Percentiles rank a stretch among this genome's conserved stretches.
These are phyloP conservation scores for Fusarium xylarioides DNA, from an alignment of 2,329 filamentous ascomycete genomes.

Conservation along the genomic window DNA sequence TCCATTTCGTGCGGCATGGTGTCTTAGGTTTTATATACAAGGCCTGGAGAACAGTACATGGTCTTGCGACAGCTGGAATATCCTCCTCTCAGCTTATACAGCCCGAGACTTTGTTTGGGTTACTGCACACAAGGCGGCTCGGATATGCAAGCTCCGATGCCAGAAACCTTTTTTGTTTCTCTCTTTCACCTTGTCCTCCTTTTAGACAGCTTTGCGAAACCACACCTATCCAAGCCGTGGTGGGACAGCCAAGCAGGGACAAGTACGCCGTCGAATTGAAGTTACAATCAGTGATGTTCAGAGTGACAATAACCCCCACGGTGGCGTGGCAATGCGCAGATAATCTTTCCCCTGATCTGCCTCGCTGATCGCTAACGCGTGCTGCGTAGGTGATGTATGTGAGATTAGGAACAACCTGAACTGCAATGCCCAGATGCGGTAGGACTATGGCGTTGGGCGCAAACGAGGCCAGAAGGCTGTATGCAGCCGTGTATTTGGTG, in stretches of 20 bases:
- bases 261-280: conserved; percentile 36
- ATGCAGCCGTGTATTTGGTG: conserved; percentile 39
- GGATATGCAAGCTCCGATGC: conserved; percentile 46
- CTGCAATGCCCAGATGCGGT: conserved; percentile 29
- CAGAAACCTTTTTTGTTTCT: conserved; percentile 32
- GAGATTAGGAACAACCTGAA: conserved; percentile 11
- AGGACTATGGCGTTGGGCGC: conserved; percentile 37
- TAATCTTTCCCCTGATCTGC: conserved; percentile 23
- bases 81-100: conserved; percentile 37
- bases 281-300: conserved; percentile 24
- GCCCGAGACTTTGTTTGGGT: conserved; percentile 23
- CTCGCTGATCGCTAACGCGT: conserved; percentile 24
- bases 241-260: conserved; percentile 45
- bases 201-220: conserved; percentile 45
- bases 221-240: conserved; percentile 47
- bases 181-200: conserved; percentile 36
- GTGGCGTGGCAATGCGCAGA: conserved; percentile 34
- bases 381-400: conserved; percentile 29
- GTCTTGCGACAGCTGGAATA: conserved; percentile 32
- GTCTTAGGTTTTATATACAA: conserved; percentile 61
- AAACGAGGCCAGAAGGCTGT: conserved; percentile 33
- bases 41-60: conserved; percentile 24
- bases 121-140: conserved; percentile 43
- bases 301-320: conserved; percentile 32
- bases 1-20: conserved; percentile 66